These are phyloP conservation scores for Murraya paniculata DNA, from an alignment of 345 rosid species.

Conservation along the genomic window DNA sequence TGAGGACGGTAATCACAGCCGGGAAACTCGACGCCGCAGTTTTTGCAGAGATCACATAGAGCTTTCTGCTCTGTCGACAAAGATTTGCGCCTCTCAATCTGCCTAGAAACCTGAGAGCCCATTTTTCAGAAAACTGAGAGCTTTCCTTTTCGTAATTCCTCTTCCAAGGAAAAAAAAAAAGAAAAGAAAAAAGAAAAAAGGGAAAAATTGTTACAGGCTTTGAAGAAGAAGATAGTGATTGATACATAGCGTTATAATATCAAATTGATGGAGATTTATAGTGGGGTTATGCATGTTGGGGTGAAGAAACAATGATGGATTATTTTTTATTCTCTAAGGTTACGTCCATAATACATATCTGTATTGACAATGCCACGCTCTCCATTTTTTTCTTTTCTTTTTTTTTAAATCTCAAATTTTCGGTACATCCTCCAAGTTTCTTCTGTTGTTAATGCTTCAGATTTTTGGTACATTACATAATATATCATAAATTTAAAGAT, in stretches of 20 bases:
- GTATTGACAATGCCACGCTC: too few species aligned
- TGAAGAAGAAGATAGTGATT: background rate
- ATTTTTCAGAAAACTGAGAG: conserved; percentile 23
- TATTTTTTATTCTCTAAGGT: too few species aligned
- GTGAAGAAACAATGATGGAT: too few species aligned
- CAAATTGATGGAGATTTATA: background rate
- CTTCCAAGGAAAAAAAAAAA: background rate
- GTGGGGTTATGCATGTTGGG: too few species aligned
- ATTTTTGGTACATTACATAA: too few species aligned
- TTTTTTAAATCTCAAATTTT: too few species aligned
- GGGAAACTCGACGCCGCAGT: conserved; percentile 53
- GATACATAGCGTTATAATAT: conserved; percentile 13
- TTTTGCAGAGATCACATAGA: conserved; percentile 43
- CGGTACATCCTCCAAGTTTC: too few species aligned
- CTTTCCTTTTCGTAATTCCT: conserved; percentile 2
- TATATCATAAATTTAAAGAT: too few species aligned
- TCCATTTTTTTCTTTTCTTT: too few species aligned
- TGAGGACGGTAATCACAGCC: conserved; percentile 58
- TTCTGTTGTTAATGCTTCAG: too few species aligned
- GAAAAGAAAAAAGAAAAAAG: rapidly evolving
- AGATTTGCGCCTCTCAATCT: conserved; percentile 45
- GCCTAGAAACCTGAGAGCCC: conserved; percentile 74
- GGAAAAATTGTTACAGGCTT: background rate
- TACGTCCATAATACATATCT: too few species aligned
- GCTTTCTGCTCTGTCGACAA: conserved; percentile 49